A percentile compares a stretch with the other conserved stretches of the same genome.
Evolutionary conservation across 352 stramenopile genomes (phyloP).

Genomic region (Phytophthora chlamydospora): DNA sequence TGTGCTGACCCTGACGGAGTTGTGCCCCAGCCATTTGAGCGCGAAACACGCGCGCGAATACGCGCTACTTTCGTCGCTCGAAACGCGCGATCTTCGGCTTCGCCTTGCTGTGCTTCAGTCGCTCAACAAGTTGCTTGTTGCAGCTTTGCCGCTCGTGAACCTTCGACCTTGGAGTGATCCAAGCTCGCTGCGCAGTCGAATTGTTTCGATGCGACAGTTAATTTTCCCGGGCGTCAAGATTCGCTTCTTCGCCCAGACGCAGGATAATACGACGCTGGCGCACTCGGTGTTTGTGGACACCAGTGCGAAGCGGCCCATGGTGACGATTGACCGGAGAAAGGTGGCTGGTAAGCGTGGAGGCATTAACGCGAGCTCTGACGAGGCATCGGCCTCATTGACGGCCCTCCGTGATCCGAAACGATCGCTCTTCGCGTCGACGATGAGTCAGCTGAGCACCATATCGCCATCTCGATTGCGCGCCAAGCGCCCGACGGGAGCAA

Average conservation of each 20-base stretch:
- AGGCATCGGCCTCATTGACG: conserved; percentile 20
- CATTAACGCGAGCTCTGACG: conserved; percentile 4
- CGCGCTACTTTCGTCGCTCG: conserved; percentile 42
- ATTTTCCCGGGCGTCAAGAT: conserved; percentile 83
- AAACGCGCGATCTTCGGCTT: conserved; percentile 65
- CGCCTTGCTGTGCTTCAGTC: conserved; percentile 64
- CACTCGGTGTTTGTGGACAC: conserved; percentile 50
- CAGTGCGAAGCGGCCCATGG: conserved; percentile 61
- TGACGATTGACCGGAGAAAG: conserved; percentile 72
- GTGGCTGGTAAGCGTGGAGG: conserved; percentile 43
- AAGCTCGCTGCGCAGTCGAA: conserved; percentile 51
- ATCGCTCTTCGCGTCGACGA: conserved; percentile 77
- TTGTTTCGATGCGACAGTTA: conserved; percentile 64
- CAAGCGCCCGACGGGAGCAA: conserved; percentile 77
- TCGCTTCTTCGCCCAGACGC: conserved; percentile 66
- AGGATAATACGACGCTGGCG: conserved; percentile 74
- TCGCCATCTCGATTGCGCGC: conserved; percentile 57
- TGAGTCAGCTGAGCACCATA: conserved; percentile 57
- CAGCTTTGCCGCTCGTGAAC: conserved; percentile 71
- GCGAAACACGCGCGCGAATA: conserved; percentile 39
- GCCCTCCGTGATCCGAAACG: conserved; percentile 50
- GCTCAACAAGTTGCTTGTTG: conserved; percentile 60
- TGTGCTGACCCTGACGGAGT: conserved; percentile 61
- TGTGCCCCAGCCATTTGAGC: conserved; percentile 71
- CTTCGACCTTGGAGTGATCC: conserved; percentile 59